Base-by-base conservation (phyloP, 768 basidiomycete genomes). In the Lactarius pseudohatsudake region DNA sequence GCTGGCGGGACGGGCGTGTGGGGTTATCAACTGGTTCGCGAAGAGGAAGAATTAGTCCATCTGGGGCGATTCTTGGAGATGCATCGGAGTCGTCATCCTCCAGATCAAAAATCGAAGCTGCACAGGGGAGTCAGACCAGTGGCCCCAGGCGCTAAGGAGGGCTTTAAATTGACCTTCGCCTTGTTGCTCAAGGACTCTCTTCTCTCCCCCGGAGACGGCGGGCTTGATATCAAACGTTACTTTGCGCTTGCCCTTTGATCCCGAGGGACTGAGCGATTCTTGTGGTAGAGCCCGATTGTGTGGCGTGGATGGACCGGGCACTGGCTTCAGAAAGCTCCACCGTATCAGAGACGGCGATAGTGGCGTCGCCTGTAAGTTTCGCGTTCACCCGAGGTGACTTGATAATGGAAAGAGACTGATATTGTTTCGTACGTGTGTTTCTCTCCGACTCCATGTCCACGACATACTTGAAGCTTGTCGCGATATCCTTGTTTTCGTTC, bases 191-290 rank as follows among this genome's bases (percentile, higher is more conserved):
- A 45, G 57, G 57, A 20, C 34, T 76, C 47, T 75, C 77, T 50
- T 74, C 75, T 53, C 73, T 72, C 64, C 76, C 77, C 22, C 75
- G 65, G 81, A 76, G 13, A 83, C 81, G 45, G 80, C 85, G 26
- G 86, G 83, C 72, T 87, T 79, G 58, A 88, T 83, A 69, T 91
- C 84, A 71, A 92, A 92, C 10, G 88, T 90, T 36, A 92, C 88
- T 74, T 86, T 89, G 67, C 85, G 80, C 75, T 86, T 90, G 59
- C 81, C 77, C 79, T 79, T 89, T 79, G 73, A 63, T 36, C 64
- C 60, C 40, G 61, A 55, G 11, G 70, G 61, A 55, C 69, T 71
- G 10, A 70, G 64, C 13, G 43, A 20, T 15, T 56, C 66, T 28
- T 67, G 62, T n/a, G 36, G 40, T 20, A 26, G 20, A 20, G 43